Evolutionary conservation across 441 rosid species (phyloP).

Genomic region (Euphorbia schlechtendalii): DNA sequence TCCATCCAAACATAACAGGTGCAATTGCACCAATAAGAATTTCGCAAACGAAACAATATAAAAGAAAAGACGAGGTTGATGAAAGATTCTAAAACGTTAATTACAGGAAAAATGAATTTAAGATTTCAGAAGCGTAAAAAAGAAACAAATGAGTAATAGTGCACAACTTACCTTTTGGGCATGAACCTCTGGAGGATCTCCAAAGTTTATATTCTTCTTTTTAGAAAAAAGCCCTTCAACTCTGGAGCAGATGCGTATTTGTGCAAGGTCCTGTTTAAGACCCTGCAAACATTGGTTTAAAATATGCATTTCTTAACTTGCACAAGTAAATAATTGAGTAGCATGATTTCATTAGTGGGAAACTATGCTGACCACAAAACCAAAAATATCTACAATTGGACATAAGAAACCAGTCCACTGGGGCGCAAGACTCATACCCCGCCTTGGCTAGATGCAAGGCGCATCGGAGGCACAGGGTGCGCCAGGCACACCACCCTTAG

Average conservation of each 20-base stretch:
- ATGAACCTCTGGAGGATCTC: constrained; percentile 87
- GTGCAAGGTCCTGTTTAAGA: constrained; percentile 69
- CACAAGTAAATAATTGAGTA: not conserved
- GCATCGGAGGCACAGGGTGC: no score
- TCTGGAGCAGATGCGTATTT: constrained; percentile 70
- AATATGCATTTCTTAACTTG: constrained; percentile 12
- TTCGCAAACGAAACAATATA: constrained; percentile 10
- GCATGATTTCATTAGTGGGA: not conserved
- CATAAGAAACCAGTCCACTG: not conserved
- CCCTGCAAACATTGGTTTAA: constrained; percentile 41
- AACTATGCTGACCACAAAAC: constrained; percentile 5
- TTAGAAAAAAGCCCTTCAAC: constrained; percentile 67
- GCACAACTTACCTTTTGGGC: constrained; percentile 66
- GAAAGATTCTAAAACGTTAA: constrained; percentile 17
- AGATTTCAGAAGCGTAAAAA: constrained; percentile 10
- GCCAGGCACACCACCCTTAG: no score
- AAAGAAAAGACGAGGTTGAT: constrained; percentile 2
- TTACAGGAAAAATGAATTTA: constrained; percentile 7
- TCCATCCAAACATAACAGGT: constrained; percentile 11
- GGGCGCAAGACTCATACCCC: no score
- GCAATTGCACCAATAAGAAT: constrained; percentile 7
- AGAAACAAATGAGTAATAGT: constrained; percentile 10
- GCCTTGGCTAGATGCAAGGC: no score
- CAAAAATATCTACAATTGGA: not conserved
- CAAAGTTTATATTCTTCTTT: constrained; percentile 61